Percentiles rank a stretch among this genome's conserved stretches.
Evolutionary conservation across 1,139 yeast genomes (phyloP).

Genomic region (Debaryomyces singareniensis): DNA sequence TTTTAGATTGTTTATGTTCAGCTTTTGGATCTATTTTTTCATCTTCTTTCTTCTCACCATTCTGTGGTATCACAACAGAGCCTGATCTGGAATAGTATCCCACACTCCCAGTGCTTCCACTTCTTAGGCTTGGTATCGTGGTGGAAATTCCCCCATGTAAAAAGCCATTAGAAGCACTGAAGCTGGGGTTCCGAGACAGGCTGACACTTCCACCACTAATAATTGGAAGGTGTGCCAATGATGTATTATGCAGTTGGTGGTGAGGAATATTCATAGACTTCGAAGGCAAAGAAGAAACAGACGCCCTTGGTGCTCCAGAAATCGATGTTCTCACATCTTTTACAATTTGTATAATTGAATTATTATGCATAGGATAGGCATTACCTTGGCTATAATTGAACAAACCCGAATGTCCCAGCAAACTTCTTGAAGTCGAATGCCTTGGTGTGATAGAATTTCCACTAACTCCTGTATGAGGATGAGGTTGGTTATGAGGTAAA

Average conservation of each 20-base stretch:
- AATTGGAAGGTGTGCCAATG: conserved; percentile 41
- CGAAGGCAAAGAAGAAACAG: conserved; percentile 40
- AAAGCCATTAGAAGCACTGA: conserved; percentile 29
- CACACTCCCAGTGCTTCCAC: conserved; percentile 32
- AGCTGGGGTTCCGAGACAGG: conserved; percentile 36
- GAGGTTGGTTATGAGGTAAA: conserved; percentile 39
- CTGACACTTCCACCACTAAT: conserved; percentile 41
- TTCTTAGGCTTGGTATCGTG: conserved; percentile 35
- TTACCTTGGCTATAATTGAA: conserved; percentile 1
- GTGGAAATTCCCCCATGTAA: conserved; percentile 15
- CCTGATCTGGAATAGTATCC: conserved; percentile 41
- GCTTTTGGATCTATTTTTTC: conserved; percentile 14
- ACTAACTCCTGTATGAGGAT: conserved; percentile 19
- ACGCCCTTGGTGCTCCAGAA: conserved; percentile 29
- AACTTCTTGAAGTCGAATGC: conserved; percentile 20
- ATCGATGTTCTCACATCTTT: conserved; percentile 35
- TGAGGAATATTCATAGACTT: conserved; percentile 46
- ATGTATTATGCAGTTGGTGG: conserved; percentile 34
- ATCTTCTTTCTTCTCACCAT: conserved; percentile 26
- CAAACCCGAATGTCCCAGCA: conserved; percentile 1
- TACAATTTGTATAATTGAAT: conserved; percentile 39
- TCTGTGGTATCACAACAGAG: conserved; percentile 39
- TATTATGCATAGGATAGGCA: conserved; percentile 21
- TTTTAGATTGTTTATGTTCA: conserved; percentile 10
- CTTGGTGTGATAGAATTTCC: conserved; percentile 23